Evolutionary conservation across 768 basidiomycete genomes (phyloP).

Genomic region (Lyophyllum semitale): DNA sequence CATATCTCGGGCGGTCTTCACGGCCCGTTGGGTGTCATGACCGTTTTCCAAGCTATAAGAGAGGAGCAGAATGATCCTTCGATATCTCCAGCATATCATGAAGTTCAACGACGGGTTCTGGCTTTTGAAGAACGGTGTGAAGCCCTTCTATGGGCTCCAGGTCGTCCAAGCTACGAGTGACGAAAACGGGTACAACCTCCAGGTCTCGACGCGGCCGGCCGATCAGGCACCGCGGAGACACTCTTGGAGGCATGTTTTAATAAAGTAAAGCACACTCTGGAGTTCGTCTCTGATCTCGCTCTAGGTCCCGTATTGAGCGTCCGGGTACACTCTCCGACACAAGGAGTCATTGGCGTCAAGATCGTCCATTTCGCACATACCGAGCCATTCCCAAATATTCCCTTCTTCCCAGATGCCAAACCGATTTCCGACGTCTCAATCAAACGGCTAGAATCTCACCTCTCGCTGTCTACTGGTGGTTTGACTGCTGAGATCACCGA

Average conservation of each 20-base stretch:
- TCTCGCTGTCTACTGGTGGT: conserved; percentile 45
- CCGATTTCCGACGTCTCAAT: conserved; percentile 46
- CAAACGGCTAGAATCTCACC: conserved; percentile 27
- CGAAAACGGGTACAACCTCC: conserved; percentile 51
- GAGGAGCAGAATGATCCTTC: background rate
- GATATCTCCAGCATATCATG: conserved; percentile 46
- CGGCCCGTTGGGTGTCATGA: conserved; percentile 17
- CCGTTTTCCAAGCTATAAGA: conserved; percentile 4
- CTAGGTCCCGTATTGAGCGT: conserved; percentile 52
- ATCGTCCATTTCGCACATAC: conserved; percentile 53
- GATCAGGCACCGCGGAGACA: conserved; percentile 65
- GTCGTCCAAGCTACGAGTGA: conserved; percentile 51
- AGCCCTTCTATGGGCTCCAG: conserved; percentile 61
- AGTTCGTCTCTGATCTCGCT: conserved; percentile 15
- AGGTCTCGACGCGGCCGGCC: conserved; percentile 62
- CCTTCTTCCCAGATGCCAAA: conserved; percentile 63
- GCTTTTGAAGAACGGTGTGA: conserved; percentile 64
- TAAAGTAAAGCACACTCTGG: background rate
- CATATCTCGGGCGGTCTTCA: conserved; percentile 20
- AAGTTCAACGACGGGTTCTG: conserved; percentile 78
- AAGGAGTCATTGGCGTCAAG: conserved; percentile 57
- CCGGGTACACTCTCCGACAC: conserved; percentile 54
- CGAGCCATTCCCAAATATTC: conserved; percentile 48
- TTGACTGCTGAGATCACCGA: conserved; percentile 57
- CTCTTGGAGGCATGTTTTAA: conserved; percentile 48